Base-by-base conservation (phyloP, 2,329 filamentous ascomycete species). In the Periconia macrospinosa region DNA sequence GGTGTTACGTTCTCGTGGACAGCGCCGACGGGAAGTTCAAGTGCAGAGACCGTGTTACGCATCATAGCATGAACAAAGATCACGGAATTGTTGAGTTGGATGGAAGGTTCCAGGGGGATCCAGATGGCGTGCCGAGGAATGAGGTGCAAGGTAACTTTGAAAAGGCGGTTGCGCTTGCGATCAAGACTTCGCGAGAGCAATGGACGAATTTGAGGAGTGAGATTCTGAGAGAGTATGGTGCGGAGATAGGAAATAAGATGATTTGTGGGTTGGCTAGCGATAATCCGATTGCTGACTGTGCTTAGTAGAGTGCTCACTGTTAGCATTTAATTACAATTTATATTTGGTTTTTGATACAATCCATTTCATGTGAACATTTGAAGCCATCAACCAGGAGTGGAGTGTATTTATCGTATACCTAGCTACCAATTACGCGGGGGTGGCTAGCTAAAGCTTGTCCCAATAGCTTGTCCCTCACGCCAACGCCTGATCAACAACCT, bases 41-140 rank as follows among this genome's bases (percentile, higher is more conserved):
- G 3, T 53, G 50, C 33, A 37, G 40, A 15, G 19, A 53, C 20
- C 50, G 50, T 10, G 45, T 53, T 3, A 44, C 46, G 17, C 50
- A 53, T 27, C 19, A 37, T 40, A 45, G 23, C 6, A 44, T 53
- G 37, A 53, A 48, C 20, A 53, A 53, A 40, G 45, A 53, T 20
- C 50, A 53, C 45, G 50, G 50, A 17, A 44, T 45, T 23, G 42
- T 53, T 15, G 41, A 45, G 27, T 44, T 52, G 7, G 35, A 47
- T 42, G 49, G 49, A n/a, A 47, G 23, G 3, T 35, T 41, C 6
- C n/a, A 17, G 27, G 49, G 30, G n/a, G 35, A 46, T 30, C 14
- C 43, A 17, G 49, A 47, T 35, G 43, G 42, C 43, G 44, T 47
- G 19, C 45, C 45, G n/a, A 48, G 50, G 17, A 41, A 53, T 17